These are phyloP conservation scores for Ophiorrhiza pumila DNA, from an alignment of 257 asterid species.

Conservation along the genomic window DNA sequence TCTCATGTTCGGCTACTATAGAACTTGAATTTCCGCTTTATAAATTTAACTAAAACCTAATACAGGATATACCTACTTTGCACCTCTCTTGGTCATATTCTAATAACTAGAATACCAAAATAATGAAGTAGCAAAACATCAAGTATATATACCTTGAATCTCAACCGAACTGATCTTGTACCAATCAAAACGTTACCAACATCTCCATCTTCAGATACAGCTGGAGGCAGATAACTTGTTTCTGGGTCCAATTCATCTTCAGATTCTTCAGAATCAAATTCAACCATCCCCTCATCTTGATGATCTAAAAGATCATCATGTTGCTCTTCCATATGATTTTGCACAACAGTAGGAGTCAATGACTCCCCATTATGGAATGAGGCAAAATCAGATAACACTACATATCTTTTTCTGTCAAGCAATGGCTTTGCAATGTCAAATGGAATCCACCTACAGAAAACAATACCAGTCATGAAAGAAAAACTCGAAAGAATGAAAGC, in stretches of 20 bases:
- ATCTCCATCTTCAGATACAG: slow-evolving; percentile 45
- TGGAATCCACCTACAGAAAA: slow-evolving; percentile 71
- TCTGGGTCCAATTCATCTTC: slow-evolving; percentile 57
- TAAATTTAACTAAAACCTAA: neutral
- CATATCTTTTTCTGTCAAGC: slow-evolving; percentile 67
- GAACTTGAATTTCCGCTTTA: neutral
- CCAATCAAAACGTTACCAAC: slow-evolving; percentile 61
- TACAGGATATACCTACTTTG: neutral
- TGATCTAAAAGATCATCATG: slow-evolving; percentile 37
- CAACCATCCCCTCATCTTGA: slow-evolving; percentile 59
- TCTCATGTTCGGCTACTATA: neutral
- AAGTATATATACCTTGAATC: slow-evolving; percentile 52
- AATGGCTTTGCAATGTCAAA: slow-evolving; percentile 68
- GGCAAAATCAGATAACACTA: slow-evolving; percentile 62
- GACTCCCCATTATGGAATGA: slow-evolving; percentile 41
- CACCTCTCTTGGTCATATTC: neutral
- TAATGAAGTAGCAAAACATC: neutral
- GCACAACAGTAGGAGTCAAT: slow-evolving; percentile 28
- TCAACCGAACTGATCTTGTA: slow-evolving; percentile 49
- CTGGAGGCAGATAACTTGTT: slow-evolving; percentile 28
- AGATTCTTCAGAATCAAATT: slow-evolving; percentile 58
- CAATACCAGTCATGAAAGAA: slow-evolving; percentile 12
- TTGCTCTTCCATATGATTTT: slow-evolving; percentile 43
- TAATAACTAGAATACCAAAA: neutral
- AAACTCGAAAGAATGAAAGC: neutral